phyloP scores from a whole-genome alignment of 2,329 filamentous ascomycete genomes.

The Pyrenophora seminiperda region DNA sequence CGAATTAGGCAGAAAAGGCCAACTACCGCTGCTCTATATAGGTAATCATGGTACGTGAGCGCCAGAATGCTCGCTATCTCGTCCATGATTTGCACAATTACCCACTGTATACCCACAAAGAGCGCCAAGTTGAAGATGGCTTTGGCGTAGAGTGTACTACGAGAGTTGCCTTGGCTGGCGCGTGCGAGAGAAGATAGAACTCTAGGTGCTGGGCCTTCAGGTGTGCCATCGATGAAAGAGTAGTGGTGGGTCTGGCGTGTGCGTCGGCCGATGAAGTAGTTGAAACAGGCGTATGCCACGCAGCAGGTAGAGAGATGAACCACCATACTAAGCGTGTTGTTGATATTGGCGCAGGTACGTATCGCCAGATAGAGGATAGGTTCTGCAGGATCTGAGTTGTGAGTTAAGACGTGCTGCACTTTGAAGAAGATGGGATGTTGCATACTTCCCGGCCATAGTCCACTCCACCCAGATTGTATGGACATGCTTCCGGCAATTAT shows the following conservation, averaged over 20 bases:
- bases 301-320: constrained; percentile 6
- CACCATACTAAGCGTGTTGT: constrained; percentile 3
- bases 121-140: neutral
- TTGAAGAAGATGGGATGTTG: neutral
- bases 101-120: neutral
- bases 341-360: neutral
- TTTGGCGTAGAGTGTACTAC: neutral
- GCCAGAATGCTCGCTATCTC: neutral
- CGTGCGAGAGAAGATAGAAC: neutral
- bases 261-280: neutral
- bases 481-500: neutral
- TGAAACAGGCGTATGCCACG: neutral
- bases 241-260: neutral
- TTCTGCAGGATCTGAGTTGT: neutral
- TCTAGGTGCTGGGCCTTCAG: neutral
- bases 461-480: constrained; percentile 5
- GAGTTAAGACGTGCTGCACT: neutral
- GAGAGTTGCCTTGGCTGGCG: neutral
- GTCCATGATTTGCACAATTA: neutral
- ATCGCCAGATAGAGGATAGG: constrained; percentile 4
- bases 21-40: neutral
- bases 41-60: neutral
- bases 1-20: constrained; percentile 2
- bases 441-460: constrained; percentile 8
- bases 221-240: neutral